Conservation (phyloP, 1,284 basidiomycete genomes). For the Phylloboletellus chloephorus region DNA sequence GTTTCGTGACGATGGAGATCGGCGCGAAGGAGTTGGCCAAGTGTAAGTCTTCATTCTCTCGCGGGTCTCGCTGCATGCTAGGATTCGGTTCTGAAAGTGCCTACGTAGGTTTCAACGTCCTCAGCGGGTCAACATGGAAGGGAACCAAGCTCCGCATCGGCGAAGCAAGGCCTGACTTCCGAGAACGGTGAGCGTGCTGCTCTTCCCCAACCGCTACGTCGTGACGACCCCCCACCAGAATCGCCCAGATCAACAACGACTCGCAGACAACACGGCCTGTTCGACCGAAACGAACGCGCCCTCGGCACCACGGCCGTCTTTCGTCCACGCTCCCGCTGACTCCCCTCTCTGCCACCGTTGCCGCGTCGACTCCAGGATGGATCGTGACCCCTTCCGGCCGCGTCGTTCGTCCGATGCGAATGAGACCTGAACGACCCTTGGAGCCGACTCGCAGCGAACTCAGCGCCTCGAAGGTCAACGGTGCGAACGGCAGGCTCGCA, state of each 20-base stretch:
- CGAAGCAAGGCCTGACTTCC: constrained; percentile 69
- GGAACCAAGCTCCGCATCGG: constrained; percentile 76
- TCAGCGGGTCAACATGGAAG: constrained; percentile 79
- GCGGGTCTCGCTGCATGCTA: background rate
- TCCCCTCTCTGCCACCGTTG: constrained; percentile 55
- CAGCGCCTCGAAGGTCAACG: constrained; percentile 6
- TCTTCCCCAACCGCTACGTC: too few relatives aligned
- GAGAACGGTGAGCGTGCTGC: constrained; percentile 44
- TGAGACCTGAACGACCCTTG: constrained; percentile 61
- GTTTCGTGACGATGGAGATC: constrained; percentile 67
- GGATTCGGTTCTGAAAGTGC: background rate
- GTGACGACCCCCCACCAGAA: constrained; percentile 12
- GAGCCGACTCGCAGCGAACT: constrained; percentile 32
- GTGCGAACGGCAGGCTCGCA: constrained; percentile 10
- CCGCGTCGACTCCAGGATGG: constrained; percentile 55
- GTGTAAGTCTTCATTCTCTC: constrained; percentile 48
- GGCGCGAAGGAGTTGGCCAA: constrained; percentile 52
- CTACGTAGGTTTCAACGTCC: constrained; percentile 56
- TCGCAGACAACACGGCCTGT: constrained; percentile 12
- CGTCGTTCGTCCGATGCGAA: constrained; percentile 57
- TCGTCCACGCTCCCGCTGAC: constrained; percentile 59
- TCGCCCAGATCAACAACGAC: constrained; percentile 30
- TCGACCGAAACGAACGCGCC: constrained; percentile 33
- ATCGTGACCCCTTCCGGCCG: constrained; percentile 60
- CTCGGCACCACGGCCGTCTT: constrained; percentile 31